phyloP scores from a whole-genome alignment of 495 filamentous ascomycete species.

The Aspergillus ostianus region DNA sequence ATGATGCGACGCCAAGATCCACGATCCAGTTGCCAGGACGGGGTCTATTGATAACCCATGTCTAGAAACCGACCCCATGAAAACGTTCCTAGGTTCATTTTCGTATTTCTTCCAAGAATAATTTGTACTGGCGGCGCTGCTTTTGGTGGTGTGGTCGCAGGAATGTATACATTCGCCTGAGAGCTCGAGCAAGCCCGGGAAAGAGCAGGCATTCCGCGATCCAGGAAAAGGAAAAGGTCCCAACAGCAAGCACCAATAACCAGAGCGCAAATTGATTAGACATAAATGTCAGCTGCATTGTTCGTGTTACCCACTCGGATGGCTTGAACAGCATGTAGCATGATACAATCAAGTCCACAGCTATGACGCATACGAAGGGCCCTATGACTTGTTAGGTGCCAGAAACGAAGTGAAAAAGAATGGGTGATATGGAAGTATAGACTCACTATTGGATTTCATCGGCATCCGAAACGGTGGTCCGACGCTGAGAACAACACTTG shows the following conservation, averaged over 20 bases:
- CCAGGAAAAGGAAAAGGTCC: conserved; percentile 66
- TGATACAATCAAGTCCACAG: conserved; percentile 61
- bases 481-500: conserved; percentile 83
- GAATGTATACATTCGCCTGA: conserved; percentile 57
- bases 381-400: conserved; percentile 42
- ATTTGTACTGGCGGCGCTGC: conserved; percentile 83
- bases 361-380: conserved; percentile 79
- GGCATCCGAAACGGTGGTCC: conserved; percentile 84
- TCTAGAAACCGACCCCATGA: neutral
- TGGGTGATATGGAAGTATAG: neutral
- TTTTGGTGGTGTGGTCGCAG: conserved; percentile 61
- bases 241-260: conserved; percentile 63
- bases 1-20: no score
- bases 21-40: neutral
- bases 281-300: conserved; percentile 87
- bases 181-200: conserved; percentile 61
- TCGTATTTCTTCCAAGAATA: conserved; percentile 69
- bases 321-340: conserved; percentile 77
- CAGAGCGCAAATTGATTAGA: conserved; percentile 67
- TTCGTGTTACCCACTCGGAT: conserved; percentile 58
- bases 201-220: conserved; percentile 68
- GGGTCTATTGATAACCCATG: neutral
- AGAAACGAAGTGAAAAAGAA: neutral
- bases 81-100: neutral
- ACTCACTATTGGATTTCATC: conserved; percentile 75